Conservation (phyloP, 1,284 basidiomycete species). For the Microbotryomycetes sp. region DNA sequence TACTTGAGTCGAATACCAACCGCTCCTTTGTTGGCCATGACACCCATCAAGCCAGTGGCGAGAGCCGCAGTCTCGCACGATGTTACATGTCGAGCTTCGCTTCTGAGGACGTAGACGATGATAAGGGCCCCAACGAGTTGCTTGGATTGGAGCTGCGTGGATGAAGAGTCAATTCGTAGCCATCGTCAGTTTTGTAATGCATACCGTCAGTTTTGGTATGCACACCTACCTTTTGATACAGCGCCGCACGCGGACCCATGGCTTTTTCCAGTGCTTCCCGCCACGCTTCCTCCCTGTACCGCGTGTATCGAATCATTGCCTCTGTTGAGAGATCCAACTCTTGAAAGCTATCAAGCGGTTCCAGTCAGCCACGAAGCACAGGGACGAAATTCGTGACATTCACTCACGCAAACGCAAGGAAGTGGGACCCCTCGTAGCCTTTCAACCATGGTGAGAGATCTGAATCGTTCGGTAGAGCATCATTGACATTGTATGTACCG, state of each 20-base stretch:
- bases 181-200: background rate
- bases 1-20: constrained; percentile 50
- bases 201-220: background rate
- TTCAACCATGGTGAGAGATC: constrained; percentile 14
- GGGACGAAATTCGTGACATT: background rate
- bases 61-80: constrained; percentile 70
- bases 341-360: constrained; percentile 23
- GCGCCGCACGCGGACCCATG: background rate
- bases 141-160: constrained; percentile 61
- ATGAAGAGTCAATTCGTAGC: background rate
- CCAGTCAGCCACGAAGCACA: background rate
- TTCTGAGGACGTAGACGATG: constrained; percentile 62
- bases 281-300: constrained; percentile 31
- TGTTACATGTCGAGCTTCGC: constrained; percentile 50
- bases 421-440: constrained; percentile 4
- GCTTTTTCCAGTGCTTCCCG: constrained; percentile 19
- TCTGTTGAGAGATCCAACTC: constrained; percentile 36
- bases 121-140: constrained; percentile 85
- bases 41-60: constrained; percentile 85
- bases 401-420: constrained; percentile 19
- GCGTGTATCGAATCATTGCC: constrained; percentile 32
- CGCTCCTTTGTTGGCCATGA: constrained; percentile 81
- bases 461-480: constrained; percentile 3
- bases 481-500: constrained; percentile 30
- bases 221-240: constrained; percentile 20